Percentiles rank a stretch among this genome's conserved stretches.
Conservation (phyloP, 2,329 filamentous ascomycete genomes). For the Ceratocystis destructans region DNA sequence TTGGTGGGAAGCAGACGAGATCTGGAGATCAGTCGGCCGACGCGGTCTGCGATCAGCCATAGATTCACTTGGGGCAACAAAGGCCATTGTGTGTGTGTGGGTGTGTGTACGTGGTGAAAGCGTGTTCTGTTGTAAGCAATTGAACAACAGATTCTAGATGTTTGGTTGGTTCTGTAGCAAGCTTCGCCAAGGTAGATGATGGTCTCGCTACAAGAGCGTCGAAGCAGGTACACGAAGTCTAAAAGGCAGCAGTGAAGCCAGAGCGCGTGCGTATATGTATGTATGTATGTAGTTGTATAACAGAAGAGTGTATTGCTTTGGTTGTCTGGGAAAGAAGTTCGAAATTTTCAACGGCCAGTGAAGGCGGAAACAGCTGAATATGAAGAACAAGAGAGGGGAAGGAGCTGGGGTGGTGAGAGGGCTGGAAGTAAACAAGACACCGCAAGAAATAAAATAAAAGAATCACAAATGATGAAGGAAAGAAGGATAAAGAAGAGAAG, state of each 20-base stretch:
- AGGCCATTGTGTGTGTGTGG: slow-evolving; percentile 2
- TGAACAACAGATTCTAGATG: not conserved
- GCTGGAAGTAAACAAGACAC: not conserved
- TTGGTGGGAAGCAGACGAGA: slow-evolving; percentile 17
- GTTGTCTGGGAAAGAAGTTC: not conserved
- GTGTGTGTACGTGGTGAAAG: not conserved
- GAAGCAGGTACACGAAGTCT: not conserved
- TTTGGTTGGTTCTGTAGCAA: not conserved
- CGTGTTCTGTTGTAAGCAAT: not conserved
- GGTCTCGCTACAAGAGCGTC: not conserved
- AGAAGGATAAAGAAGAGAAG: not conserved
- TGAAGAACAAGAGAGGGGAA: slow-evolving; percentile 2
- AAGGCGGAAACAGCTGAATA: not conserved
- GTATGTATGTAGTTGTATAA: not conserved
- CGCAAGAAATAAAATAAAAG: not conserved
- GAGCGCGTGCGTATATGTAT: not conserved
- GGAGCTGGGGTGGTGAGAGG: not conserved
- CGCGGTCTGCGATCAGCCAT: slow-evolving; percentile 7
- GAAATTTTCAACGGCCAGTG: not conserved
- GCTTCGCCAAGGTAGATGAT: not conserved
- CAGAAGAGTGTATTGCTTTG: not conserved
- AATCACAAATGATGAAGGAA: not conserved
- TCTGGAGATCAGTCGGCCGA: slow-evolving; percentile 14
- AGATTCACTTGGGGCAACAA: not conserved
- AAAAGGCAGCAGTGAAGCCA: not conserved